phyloP scores from a whole-genome alignment of 1,284 basidiomycete species.

The Ustilago nuda region DNA sequence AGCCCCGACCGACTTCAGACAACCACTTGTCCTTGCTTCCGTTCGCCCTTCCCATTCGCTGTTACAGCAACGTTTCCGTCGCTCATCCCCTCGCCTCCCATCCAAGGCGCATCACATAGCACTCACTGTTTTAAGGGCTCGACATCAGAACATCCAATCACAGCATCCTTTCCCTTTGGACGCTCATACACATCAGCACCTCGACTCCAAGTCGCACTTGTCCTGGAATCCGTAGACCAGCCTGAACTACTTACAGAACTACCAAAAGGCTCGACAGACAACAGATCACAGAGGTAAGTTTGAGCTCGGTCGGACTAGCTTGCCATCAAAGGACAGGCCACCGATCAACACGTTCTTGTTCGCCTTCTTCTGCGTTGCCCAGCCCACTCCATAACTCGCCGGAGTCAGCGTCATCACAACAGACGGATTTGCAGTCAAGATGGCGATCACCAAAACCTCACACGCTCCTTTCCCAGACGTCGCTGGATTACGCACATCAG shows the following conservation, averaged over 20 bases:
- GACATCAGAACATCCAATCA: not conserved
- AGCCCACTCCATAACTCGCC: not conserved
- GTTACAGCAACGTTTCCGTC: not conserved
- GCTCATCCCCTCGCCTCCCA: not conserved
- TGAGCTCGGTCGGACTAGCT: not conserved
- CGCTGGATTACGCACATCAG: conserved; percentile 58
- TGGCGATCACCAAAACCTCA: conserved; percentile 18
- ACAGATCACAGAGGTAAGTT: not conserved
- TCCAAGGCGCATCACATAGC: not conserved
- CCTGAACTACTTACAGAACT: not conserved
- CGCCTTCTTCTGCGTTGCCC: not conserved
- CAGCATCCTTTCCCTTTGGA: not conserved
- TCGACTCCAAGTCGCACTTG: not conserved
- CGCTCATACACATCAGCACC: not conserved
- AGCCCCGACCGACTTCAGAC: not conserved
- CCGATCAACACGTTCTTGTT: not conserved
- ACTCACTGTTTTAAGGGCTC: not conserved
- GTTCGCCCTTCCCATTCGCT: not conserved
- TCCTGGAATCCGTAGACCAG: not conserved
- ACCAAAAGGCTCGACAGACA: not conserved
- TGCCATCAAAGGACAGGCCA: not conserved
- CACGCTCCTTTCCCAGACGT: conserved; percentile 66
- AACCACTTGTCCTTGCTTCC: not conserved
- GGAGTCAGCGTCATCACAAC: not conserved
- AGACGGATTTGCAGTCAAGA: conserved; percentile 5